These are phyloP conservation scores for Pholiota conissans DNA, from an alignment of 768 basidiomycete genomes.

Conservation along the genomic window DNA sequence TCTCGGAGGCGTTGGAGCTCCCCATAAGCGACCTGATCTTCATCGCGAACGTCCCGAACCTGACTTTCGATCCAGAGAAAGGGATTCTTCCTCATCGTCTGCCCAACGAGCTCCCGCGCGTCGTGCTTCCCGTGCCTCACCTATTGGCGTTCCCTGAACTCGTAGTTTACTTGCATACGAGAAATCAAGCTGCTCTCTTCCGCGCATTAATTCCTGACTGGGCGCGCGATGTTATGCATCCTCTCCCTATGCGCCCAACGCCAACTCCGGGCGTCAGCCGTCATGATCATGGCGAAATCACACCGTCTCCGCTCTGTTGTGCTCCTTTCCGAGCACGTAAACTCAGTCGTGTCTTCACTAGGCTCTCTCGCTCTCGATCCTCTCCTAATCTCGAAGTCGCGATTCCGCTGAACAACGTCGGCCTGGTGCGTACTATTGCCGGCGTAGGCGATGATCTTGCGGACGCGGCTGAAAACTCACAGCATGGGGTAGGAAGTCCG, in stretches of 20 bases:
- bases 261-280: background rate
- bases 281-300: background rate
- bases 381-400: background rate
- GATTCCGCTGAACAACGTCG: background rate
- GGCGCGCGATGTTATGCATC: constrained; percentile 37
- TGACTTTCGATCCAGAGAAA: constrained; percentile 9
- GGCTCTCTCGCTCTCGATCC: background rate
- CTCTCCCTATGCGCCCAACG: too few relatives aligned
- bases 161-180: constrained; percentile 38
- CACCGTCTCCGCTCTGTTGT: constrained; percentile 2
- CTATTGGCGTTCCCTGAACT: constrained; percentile 34
- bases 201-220: constrained; percentile 35
- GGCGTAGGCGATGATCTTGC: constrained; percentile 30
- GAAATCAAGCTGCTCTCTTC: constrained; percentile 38
- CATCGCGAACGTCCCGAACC: constrained; percentile 34
- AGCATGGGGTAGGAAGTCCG: background rate
- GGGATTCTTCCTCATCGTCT: constrained; percentile 30
- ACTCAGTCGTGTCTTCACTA: constrained; percentile 1
- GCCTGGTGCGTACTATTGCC: constrained; percentile 11
- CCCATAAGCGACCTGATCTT: constrained; percentile 41
- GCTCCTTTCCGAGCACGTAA: background rate
- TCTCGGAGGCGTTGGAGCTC: constrained; percentile 27
- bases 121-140: constrained; percentile 31
- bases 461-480: constrained; percentile 10
- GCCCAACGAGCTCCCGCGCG: constrained; percentile 34